Evolutionary conservation across 1,284 basidiomycete species (phyloP).

Genomic region (Tetrapyrgos nigripes): DNA sequence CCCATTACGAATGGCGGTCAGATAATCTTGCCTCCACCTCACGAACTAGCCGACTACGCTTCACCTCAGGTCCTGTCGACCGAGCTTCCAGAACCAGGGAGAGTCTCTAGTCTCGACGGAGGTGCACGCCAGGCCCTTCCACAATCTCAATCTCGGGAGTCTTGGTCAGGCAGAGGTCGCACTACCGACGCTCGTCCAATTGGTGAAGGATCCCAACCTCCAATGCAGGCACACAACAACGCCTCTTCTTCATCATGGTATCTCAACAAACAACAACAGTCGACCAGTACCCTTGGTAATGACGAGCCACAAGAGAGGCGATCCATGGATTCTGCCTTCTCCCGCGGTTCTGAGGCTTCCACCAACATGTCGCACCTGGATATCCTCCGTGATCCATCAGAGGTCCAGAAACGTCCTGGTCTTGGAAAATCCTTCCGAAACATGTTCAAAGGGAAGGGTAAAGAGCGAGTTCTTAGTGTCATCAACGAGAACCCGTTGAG

Average conservation of each 20-base stretch:
- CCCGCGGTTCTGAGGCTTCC: not conserved
- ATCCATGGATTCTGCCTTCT: slow-evolving; percentile 4
- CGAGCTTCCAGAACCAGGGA: not conserved
- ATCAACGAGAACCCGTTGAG: slow-evolving; percentile 17
- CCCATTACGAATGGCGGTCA: slow-evolving; percentile 19
- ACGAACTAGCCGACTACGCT: slow-evolving; percentile 11
- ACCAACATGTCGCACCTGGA: slow-evolving; percentile 10
- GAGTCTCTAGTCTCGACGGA: not conserved
- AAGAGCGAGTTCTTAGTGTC: slow-evolving; percentile 15
- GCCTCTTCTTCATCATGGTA: not conserved
- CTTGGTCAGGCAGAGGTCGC: not conserved
- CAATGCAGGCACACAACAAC: not conserved
- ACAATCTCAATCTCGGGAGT: too few species aligned
- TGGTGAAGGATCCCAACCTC: not conserved
- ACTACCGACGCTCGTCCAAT: not conserved
- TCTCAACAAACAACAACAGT: not conserved
- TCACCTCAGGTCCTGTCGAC: not conserved
- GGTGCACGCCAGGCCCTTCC: too few species aligned
- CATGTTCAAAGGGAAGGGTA: slow-evolving; percentile 15
- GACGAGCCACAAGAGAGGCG: too few species aligned
- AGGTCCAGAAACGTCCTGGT: not conserved
- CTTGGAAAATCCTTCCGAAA: slow-evolving; percentile 8
- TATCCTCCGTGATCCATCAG: slow-evolving; percentile 4
- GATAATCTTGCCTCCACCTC: slow-evolving; percentile 26
- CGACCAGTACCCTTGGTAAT: not conserved